Evolutionary conservation across 805 yeast genomes (phyloP), one percentile per base, ranked within the genome.

Genomic region (Diddensiella santjacobensis): DNA sequence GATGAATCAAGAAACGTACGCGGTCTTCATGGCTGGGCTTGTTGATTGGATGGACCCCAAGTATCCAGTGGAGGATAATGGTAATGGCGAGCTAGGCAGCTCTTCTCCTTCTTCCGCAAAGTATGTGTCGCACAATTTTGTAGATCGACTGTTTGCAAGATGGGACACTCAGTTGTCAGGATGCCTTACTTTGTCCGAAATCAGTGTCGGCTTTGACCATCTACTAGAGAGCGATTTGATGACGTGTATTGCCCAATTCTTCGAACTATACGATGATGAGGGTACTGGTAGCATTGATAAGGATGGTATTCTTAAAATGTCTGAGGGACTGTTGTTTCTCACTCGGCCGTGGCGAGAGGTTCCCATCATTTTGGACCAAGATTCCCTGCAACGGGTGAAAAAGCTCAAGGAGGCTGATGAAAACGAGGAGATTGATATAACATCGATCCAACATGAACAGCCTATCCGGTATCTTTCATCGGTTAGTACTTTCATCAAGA

Each of bases 261-360:
- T 88, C 58, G 77, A 78, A 17, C 69, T 91, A 5, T 93, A 86
- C 61, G 93, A 85, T 62, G 69, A 70, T 10, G 75, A 77, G 4
- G 69, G 71, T 1, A 74, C 71, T 24, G 88, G 85, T 0, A 75
- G 71, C 49, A 77, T 93, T 38, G 83, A 81, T 51, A 73, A 89
- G 43, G 96, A 87, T 52, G 85, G 85, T 0, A 86, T 93, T 3
- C 70, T 93, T 40, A 83, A 81, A 53, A 76, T 90, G 49, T 88
- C 96, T 0, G 99, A 93, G 62, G 98, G 91, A 41, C 67, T 91
- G 35, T 69, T 91, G 10, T 84, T 79, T 57, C 73, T 93, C 30
- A 89, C 96, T 0, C 75, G 83, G 36, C 96, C 96, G 1, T 85
- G 93, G 83, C 81, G 88, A 58, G 88, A 87, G 53, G 90, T 50